Percentiles rank a stretch among this genome's conserved stretches.
Conservation (phyloP, 768 basidiomycete genomes). For the Russula vinacea region DNA sequence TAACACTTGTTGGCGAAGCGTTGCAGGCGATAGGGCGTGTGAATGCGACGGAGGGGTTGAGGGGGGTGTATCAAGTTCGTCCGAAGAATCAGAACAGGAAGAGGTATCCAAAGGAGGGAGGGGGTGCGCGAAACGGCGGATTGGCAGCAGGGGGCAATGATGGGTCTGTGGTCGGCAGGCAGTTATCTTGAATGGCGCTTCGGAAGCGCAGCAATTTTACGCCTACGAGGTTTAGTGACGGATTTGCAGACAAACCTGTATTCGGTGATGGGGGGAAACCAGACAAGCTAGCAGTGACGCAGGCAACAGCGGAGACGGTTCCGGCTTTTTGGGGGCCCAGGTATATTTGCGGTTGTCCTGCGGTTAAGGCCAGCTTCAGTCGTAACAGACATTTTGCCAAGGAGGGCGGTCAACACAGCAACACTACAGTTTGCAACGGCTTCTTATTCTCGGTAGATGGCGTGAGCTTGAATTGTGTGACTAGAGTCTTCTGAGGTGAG, state of each 20-base stretch:
- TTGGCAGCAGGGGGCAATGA: neutral
- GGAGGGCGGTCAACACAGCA: neutral
- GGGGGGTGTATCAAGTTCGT: constrained; percentile 30
- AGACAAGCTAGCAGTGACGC: neutral
- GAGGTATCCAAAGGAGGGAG: constrained; percentile 17
- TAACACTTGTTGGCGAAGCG: neutral
- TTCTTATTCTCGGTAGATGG: neutral
- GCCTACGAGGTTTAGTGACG: neutral
- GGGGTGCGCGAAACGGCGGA: constrained; percentile 11
- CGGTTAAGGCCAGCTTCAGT: too few relatives aligned
- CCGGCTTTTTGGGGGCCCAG: neutral
- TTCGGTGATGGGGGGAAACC: neutral
- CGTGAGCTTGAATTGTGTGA: neutral
- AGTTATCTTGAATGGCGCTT: neutral
- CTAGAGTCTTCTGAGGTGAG: neutral
- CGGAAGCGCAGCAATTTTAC: constrained; percentile 17
- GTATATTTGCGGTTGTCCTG: neutral
- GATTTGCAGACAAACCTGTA: neutral
- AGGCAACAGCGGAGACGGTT: neutral
- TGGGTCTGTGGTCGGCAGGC: neutral
- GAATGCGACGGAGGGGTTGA: constrained; percentile 10
- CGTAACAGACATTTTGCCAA: constrained; percentile 6
- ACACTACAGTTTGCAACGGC: neutral
- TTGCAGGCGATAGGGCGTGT: neutral
- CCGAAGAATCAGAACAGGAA: constrained; percentile 12